Evolutionary conservation across 2,329 filamentous ascomycete species (phyloP).

Genomic region (Leptosphaerulina australis): DNA sequence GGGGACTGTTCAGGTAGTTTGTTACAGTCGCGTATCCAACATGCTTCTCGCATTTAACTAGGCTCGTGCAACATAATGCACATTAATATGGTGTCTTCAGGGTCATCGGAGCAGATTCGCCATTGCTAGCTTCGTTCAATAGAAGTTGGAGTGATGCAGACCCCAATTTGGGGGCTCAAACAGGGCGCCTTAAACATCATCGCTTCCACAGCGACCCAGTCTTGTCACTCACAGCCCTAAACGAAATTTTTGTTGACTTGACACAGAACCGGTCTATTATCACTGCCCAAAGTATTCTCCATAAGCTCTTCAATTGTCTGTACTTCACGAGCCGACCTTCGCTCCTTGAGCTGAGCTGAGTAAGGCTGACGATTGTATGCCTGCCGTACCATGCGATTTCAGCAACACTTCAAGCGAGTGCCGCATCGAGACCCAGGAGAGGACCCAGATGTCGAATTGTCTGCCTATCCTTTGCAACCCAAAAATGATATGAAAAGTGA

Average conservation of each 20-base stretch:
- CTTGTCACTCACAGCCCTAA: background rate
- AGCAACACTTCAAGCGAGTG: conserved; percentile 14
- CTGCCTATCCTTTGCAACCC: conserved; percentile 7
- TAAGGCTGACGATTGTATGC: background rate
- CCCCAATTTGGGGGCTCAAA: conserved; percentile 1
- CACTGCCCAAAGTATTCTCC: background rate
- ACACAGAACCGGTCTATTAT: background rate
- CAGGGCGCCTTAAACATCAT: background rate
- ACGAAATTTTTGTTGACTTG: background rate
- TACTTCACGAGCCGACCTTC: background rate
- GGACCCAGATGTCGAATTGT: conserved; percentile 11
- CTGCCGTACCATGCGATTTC: conserved; percentile 6
- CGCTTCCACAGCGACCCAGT: background rate
- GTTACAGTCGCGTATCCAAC: background rate
- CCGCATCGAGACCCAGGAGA: conserved; percentile 11
- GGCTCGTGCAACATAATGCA: background rate
- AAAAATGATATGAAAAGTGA: conserved; percentile 2
- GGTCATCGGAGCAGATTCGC: background rate
- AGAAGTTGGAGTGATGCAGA: background rate
- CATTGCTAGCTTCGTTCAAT: background rate
- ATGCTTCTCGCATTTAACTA: background rate
- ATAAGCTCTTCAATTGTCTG: no score
- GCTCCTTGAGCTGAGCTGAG: background rate
- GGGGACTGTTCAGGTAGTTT: no score
- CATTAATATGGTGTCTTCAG: no score